Base-by-base conservation (phyloP, 352 stramenopile genomes). In the Phytophthora tentaculata region DNA sequence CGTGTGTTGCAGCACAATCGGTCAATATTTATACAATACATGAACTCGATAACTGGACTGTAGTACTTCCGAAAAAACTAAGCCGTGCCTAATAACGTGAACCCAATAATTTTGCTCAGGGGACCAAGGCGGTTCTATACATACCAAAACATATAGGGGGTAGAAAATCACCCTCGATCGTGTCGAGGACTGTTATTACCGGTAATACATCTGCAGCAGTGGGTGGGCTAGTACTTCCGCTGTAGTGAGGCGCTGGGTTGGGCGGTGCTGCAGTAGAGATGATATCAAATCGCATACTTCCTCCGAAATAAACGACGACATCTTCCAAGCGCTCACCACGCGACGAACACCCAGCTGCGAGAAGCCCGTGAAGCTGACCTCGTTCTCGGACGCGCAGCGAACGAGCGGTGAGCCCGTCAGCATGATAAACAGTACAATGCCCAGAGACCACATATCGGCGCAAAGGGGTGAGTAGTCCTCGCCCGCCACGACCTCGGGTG, bases 341-440 rank as follows among this genome's bases (percentile, higher is more conserved):
- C 76, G 75, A 5, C 41, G 44, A 12, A 91, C 64, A 0, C 79
- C 81, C 14, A 84, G 74, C n/a, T 69, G 35, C 32, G 57, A 17
- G 39, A 84, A 65, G 4, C 56, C 67, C 12, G n/a, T 41, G 13
- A 84, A 80, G 4, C 50, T 61, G 9, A 72, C 73, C 13, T 88
- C 77, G 5, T 65, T 61, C 12, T 69, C 53, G 10, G 60, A 69
- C 0, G 80, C 24, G 79, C 78, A 5, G 14, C 14, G 32, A 6
- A 39, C 32, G 29, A 87, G 73, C 17, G 79, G 80, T 5, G 82
- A 84, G 0, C 80, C 83, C 0, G 80, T 84, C 17, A 91, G 61
- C 79, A 91, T 82, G 52, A 89, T 80, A 67, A 88, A 91, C 3
- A 91, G 64, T 66, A 91, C 77, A 47, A 91, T 72, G 4, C 82